phyloP scores from a whole-genome alignment of 106 monocot species.

The Dendrobium officinale region DNA sequence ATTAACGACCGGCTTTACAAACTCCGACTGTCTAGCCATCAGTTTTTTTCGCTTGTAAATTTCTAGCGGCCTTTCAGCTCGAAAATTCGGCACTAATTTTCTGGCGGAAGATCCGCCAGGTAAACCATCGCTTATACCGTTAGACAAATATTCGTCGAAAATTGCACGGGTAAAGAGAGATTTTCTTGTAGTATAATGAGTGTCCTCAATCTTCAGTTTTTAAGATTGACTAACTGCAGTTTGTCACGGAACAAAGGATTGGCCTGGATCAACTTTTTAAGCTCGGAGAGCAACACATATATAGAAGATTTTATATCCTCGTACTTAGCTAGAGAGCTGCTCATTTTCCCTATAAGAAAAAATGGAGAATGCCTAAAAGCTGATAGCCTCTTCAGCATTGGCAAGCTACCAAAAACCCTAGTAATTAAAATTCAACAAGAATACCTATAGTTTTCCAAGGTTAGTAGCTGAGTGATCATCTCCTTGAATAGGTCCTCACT shows the following conservation, averaged over 20 bases:
- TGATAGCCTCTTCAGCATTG: background rate
- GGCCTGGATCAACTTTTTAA: conserved; percentile 51
- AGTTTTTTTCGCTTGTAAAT: too few species aligned
- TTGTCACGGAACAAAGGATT: conserved; percentile 54
- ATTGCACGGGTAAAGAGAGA: too few species aligned
- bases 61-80: too few species aligned
- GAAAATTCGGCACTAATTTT: too few species aligned
- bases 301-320: conserved; percentile 53
- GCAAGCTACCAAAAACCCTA: background rate
- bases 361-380: background rate
- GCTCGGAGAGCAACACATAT: conserved; percentile 40
- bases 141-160: too few species aligned
- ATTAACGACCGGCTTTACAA: too few species aligned
- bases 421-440: background rate
- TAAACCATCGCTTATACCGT: too few species aligned
- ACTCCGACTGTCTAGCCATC: too few species aligned
- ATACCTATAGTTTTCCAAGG: conserved; percentile 37
- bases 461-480: conserved; percentile 54
- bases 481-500: conserved; percentile 56
- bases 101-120: too few species aligned
- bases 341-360: conserved; percentile 39
- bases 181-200: conserved; percentile 17
- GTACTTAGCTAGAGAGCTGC: conserved; percentile 40
- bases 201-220: conserved; percentile 28
- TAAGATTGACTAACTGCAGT: conserved; percentile 40